Percentiles rank a stretch among this genome's conserved stretches.
These are phyloP conservation scores for Polymyxa betae DNA, from an alignment of 208 protist genomes.

Conservation along the genomic window DNA sequence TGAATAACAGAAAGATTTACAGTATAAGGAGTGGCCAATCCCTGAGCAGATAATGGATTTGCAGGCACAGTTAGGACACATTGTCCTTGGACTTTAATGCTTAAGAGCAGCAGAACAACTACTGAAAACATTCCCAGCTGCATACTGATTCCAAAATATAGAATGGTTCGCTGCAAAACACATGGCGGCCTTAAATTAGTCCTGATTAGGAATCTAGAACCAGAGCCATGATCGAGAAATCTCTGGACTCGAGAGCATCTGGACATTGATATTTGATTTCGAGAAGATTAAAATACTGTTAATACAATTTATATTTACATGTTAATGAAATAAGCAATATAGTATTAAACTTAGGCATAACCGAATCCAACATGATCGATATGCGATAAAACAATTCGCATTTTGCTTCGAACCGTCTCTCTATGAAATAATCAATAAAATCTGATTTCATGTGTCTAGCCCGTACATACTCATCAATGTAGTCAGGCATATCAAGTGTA, in stretches of 20 bases:
- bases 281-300: too few relatives aligned
- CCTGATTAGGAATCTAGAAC: too few relatives aligned
- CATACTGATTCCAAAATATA: too few relatives aligned
- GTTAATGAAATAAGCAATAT: too few relatives aligned
- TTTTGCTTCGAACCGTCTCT: neutral
- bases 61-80: neutral
- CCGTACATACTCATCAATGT: neutral
- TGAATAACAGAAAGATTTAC: neutral
- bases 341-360: constrained; percentile 29
- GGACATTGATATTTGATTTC: too few relatives aligned
- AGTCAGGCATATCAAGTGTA: constrained; percentile 51
- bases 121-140: too few relatives aligned
- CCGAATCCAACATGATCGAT: constrained; percentile 51
- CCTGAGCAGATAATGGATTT: neutral
- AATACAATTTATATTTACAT: too few relatives aligned
- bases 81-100: neutral
- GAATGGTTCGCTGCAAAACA: too few relatives aligned
- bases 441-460: neutral
- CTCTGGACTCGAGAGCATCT: too few relatives aligned
- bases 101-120: neutral
- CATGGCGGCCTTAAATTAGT: too few relatives aligned
- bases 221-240: too few relatives aligned
- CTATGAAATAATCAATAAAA: neutral
- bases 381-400: constrained; percentile 38
- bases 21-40: constrained; percentile 17